Conservation (phyloP, 2,329 filamentous ascomycete species). For the Talaromyces funiculosus region DNA sequence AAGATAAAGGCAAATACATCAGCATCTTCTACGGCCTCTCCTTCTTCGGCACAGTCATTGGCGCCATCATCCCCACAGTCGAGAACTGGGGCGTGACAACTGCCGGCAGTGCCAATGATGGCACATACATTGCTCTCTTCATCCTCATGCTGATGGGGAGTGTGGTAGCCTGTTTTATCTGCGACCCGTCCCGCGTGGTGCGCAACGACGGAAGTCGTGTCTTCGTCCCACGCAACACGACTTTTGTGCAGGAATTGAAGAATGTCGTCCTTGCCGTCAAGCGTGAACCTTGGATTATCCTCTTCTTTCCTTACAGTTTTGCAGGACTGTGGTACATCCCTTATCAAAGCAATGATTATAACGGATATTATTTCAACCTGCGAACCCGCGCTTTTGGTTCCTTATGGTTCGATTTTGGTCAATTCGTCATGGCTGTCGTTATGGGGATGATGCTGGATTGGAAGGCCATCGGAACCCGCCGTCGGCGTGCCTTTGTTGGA, state of each 20-base stretch:
- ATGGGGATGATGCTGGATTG: conserved; percentile 18
- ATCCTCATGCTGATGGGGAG: conserved; percentile 64
- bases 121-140: conserved; percentile 69
- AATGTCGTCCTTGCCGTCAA: conserved; percentile 17
- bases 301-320: conserved; percentile 20
- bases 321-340: conserved; percentile 21
- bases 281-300: conserved; percentile 19
- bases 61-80: conserved; percentile 41
- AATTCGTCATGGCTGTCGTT: conserved; percentile 18
- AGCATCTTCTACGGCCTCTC: conserved; percentile 84
- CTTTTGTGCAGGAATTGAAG: conserved; percentile 19
- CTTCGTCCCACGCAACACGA: conserved; percentile 21
- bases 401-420: conserved; percentile 19
- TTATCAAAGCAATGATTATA: conserved; percentile 22
- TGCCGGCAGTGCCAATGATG: conserved; percentile 41
- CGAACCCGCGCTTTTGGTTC: conserved; percentile 20
- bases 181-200: conserved; percentile 60
- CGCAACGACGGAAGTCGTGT: conserved; percentile 61
- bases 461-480: conserved; percentile 16
- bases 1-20: conserved; percentile 72
- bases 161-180: conserved; percentile 56
- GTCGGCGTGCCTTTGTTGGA: conserved; percentile 18
- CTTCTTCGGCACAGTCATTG: conserved; percentile 75
- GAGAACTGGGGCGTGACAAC: conserved; percentile 22
- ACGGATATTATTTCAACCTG: conserved; percentile 20